Evolutionary conservation across 2,329 filamentous ascomycete genomes (phyloP), one percentile per base, ranked within the genome.

Genomic region (Niveomyces coronatus): DNA sequence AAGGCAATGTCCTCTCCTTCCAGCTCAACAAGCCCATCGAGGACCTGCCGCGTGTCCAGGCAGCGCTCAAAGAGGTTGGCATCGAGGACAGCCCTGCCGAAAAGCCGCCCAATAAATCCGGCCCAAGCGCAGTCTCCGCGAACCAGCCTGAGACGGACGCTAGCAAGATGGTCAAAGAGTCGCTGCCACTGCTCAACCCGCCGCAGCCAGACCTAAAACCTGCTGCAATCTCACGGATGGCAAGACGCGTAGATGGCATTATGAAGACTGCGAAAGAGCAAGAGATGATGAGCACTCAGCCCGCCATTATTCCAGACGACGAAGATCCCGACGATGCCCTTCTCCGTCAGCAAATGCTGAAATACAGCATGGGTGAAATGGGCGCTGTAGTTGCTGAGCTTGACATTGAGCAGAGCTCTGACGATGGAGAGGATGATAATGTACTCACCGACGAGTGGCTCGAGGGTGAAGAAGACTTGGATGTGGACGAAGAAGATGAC

Each of bases 371-470:
- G 59, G 80, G 82, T 31, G 89, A 96, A 57, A 80, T 98, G 41
- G 86, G 87, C 4, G 78, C 85, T 26, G 84, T 98, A 3, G 91
- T 98, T 13, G 91, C 91, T 13, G 87, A 96, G 60, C 72, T 98
- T 31, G 76, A 93, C 41, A 60, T 96, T 2, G 85, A 94, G 45
- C 80, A 88, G 43, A n/a, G n/a, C n/a, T n/a, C n/a, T 3, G 74
- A 68, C 17, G 65, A 68, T 10, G 68, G 66, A 3, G 69, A 76
- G n/a, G 67, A 72, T 8, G 61, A 60, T 26, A 65, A 68, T 14
- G 59, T 63, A 18, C 61, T 71, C 33, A 65, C 66, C 14, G 62
- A 71, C 26, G 76, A 77, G 37, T 72, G 71, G 32, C 67, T 69
- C n/a, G 61, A 68, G 28, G 62, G 68, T 10, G 67, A 74, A 14